Base-by-base conservation (phyloP, 2,329 filamentous ascomycete species). In the Claviceps pusilla region DNA sequence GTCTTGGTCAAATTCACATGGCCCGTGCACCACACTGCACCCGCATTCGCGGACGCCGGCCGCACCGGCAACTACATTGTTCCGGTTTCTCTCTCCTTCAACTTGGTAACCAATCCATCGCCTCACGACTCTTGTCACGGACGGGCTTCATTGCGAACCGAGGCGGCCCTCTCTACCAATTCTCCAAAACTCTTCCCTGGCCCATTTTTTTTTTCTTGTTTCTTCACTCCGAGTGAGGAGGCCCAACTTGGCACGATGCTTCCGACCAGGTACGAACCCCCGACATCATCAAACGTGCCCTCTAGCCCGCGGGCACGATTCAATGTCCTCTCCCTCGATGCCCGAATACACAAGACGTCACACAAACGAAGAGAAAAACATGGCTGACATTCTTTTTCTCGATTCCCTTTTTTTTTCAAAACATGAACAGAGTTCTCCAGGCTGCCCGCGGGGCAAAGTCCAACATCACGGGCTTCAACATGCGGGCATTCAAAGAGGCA, bases 401-500 rank as follows among this genome's bases (percentile, higher is more conserved):
- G 19, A 19, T 19, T 19, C 19, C 19, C 11, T 7, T 10, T 11
- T 12, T 49, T 9, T 46, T 4, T 29, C 57, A 52, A 54, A 6
- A 14, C 19, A 39, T 19, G 19, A 57, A 56, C 59, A 73, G 70
- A 65, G 63, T 69, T 69, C 71, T 79, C 69, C 72, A 77, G 65
- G 73, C 75, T 65, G 73, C 75, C 65, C 68, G 73, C 65, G 71
- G 72, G 66, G 69, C 71, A 63, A 78, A 79, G 74, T 77, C 80
- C 67, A 89, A 88, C 78, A 81, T 94, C 71, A 96, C 91, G 64
- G 91, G 91, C 73, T 97, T 97, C 78, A 85, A 93, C 75, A 78
- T 89, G 65, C 82, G 81, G 68, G 86, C 87, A 71, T 84, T 90
- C 71, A 86, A 82, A 67, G 81, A 80, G 59, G 77, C 89, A 48